Conservation (phyloP, 2,329 filamentous ascomycete genomes). For the Fusarium albosuccineum region DNA sequence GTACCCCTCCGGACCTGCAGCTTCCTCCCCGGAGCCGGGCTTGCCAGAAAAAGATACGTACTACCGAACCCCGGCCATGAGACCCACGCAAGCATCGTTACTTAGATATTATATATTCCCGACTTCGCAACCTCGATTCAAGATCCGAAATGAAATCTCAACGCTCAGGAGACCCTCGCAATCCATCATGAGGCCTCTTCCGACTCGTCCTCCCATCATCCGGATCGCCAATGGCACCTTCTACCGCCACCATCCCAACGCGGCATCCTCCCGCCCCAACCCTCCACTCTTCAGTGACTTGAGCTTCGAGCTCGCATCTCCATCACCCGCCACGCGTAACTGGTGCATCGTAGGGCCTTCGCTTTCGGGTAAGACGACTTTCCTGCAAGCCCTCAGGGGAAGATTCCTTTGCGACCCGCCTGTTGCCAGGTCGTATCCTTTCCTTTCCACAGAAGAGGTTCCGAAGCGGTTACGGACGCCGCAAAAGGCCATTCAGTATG, state of each 20-base stretch:
- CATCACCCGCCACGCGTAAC: slow-evolving; percentile 65
- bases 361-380: slow-evolving; percentile 82
- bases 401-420: slow-evolving; percentile 82
- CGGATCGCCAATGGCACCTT: slow-evolving; percentile 84
- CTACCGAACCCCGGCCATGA: slow-evolving; percentile 6
- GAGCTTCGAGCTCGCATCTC: slow-evolving; percentile 76
- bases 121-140: slow-evolving; percentile 28
- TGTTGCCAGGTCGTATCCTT: slow-evolving; percentile 81
- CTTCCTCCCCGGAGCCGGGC: background rate
- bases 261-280: slow-evolving; percentile 66
- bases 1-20: slow-evolving; percentile 7
- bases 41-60: slow-evolving; percentile 11
- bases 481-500: slow-evolving; percentile 82
- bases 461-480: slow-evolving; percentile 68
- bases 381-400: slow-evolving; percentile 83
- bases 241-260: slow-evolving; percentile 79
- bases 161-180: slow-evolving; percentile 21
- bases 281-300: slow-evolving; percentile 80
- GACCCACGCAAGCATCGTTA: slow-evolving; percentile 34
- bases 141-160: slow-evolving; percentile 24
- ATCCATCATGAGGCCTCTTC: slow-evolving; percentile 53
- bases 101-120: slow-evolving; percentile 30
- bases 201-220: slow-evolving; percentile 70
- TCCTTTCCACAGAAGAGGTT: slow-evolving; percentile 75
- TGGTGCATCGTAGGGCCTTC: slow-evolving; percentile 91